Percentiles rank a stretch among this genome's conserved stretches.
These are phyloP conservation scores for Aspergillus brasiliensis DNA, from an alignment of 2,329 filamentous ascomycete species.

Conservation along the genomic window DNA sequence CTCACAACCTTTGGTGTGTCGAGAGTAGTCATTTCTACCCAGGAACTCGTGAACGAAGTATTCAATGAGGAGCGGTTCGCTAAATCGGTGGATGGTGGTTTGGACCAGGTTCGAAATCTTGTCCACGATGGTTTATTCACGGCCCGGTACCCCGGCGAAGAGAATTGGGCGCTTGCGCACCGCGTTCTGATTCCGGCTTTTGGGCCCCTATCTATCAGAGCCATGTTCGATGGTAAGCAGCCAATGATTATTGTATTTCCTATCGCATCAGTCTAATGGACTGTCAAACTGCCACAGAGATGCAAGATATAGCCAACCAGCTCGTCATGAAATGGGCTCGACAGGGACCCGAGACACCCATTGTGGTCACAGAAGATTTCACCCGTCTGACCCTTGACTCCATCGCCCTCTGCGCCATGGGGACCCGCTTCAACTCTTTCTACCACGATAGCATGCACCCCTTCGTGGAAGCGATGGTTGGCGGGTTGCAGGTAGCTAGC, in stretches of 20 bases:
- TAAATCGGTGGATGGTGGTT: constrained; percentile 56
- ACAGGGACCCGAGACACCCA: constrained; percentile 57
- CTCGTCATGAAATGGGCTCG: constrained; percentile 47
- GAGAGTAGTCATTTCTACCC: constrained; percentile 53
- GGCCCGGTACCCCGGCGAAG: constrained; percentile 46
- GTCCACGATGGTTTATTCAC: constrained; percentile 70
- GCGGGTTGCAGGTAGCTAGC: constrained; percentile 62
- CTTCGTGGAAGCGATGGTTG: constrained; percentile 68
- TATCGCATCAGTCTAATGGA: neutral
- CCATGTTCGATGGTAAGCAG: constrained; percentile 45
- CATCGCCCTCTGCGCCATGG: constrained; percentile 71
- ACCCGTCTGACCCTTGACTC: constrained; percentile 74
- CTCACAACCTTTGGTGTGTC: constrained; percentile 52
- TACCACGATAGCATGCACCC: constrained; percentile 70
- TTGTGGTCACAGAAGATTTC: constrained; percentile 67
- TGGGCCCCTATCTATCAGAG: constrained; percentile 47
- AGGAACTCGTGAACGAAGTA: constrained; percentile 62
- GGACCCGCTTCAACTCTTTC: constrained; percentile 73
- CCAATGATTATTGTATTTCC: no score
- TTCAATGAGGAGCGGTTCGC: constrained; percentile 67
- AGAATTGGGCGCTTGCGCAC: constrained; percentile 67
- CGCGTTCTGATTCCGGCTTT: constrained; percentile 51
- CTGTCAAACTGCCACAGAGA: constrained; percentile 26
- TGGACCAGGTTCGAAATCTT: constrained; percentile 61
- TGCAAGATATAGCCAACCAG: constrained; percentile 45